Evolutionary conservation across 352 stramenopile genomes (phyloP), one percentile per base, ranked within the genome.

Genomic region (Phytophthora brassicae): DNA sequence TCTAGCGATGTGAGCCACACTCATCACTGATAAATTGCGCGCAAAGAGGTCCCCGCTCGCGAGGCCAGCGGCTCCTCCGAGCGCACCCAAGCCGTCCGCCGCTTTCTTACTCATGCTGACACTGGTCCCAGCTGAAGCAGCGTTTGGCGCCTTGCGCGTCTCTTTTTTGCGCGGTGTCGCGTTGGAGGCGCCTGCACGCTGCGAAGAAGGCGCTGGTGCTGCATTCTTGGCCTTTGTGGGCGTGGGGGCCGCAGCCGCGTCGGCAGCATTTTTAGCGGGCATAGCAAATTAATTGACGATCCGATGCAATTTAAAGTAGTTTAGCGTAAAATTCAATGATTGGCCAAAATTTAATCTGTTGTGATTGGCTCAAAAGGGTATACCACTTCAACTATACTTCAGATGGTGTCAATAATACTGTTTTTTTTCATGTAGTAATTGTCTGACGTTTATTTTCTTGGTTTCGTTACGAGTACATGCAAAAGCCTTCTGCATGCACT

Each of bases 11-110:
- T 88, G 68, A 0, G 79, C 77, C 16, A 84, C 60, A 17, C 76
- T 68, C 72, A 88, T 84, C 7, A 79, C 46, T 5, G 76, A 72
- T 44, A 88, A 41, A 24, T 77, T 77, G 6, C 76, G 74, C 5
- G 74, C 74, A 60, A 84, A 88, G 6, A 77, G 42, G 20, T 84
- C 71, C 17, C 68, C 68, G 36, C 65, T 84, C 6, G 74, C 74
- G 6, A 69, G 42, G 2, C 62, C 57, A 1, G 50, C 57, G 24
- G 56, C 58, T 41, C 52, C 52, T 13, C 66, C 56, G 0, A 64
- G 38, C 4, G 39, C 68, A 48, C 69, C 66, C 8, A 62, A 23
- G 33, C 29, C 44, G 16, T 77, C 63, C 26, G 53, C 48, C 17
- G 52, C 42, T 39, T 72, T 80, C 46, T 79, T 83, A 26, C 64